Base-by-base conservation (phyloP, 805 yeast species). In the Yarrowia divulgata region DNA sequence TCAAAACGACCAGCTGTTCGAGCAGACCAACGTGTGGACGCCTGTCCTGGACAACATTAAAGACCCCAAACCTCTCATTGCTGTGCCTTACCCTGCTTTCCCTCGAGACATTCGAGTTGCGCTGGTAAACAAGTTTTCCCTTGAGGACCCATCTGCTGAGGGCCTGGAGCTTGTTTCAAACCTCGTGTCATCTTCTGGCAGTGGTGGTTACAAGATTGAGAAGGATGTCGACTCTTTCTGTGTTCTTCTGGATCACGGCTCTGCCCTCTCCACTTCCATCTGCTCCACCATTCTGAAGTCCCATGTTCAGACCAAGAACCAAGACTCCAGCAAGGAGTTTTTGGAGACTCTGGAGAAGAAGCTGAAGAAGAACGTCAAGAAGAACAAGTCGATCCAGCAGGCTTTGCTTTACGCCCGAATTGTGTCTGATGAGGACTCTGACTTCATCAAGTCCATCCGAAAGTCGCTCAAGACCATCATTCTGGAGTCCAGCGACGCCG, bases 351-450 rank as follows among this genome's bases (percentile, higher is more conserved):
- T 60, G 50, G 66, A 45, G 52, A 60, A 60, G 52, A 60, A 45
- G 34, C 50, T 60, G 42, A 60, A 45, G 52, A 60, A 60, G 52
- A 45, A 45, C 32, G 52, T 60, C 34, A 60, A 60, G 52, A 60
- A 60, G 52, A 60, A 34, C 42, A 43, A 60, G 14, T 60, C 66
- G 18, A 60, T 60, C 34, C 52, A 43, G 52, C 66, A 60, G 39
- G 66, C 66, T 7, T 40, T 60, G 12, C 13, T 60, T 39, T 60
- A 60, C 18, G 68, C 68, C n/a, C 68, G 57, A 63, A 37, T 63
- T 37, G 66, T 45, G 19, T 42, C 66, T 34, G 50, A 43, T 18
- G 52, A 14, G 18, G 66, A 60, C n/a, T 60, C 66, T 3, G 52
- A 60, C 50, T 60, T 43, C 19, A 60, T 60, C 52, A 43, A 60